Evolutionary conservation across 805 yeast genomes (phyloP), one percentile per base, ranked within the genome.

Genomic region (Candida morakotiae): DNA sequence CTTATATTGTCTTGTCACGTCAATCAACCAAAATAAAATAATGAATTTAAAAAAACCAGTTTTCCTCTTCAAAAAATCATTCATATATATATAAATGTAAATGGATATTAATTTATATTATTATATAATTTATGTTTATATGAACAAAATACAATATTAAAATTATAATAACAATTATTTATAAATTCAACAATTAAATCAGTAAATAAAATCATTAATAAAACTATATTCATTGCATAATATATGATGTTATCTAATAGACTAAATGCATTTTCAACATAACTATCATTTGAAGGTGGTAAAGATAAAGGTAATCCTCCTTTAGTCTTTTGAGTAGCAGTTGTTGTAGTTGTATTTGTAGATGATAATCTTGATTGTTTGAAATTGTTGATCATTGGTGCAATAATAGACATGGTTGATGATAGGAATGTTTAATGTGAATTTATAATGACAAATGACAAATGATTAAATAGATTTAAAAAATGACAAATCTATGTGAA

Each of bases 111-210:
- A 28, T 41, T 41, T 16, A 41, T 41, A 36, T 41, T 41, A 28
- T 41, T 41, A 25, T 41, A 41, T 27, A 41, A 13, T 34, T 41
- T 36, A 36, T 38, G 39, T 28, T 29, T 41, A 17, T 26, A 28
- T 17, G 45, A 41, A 19, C 36, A 30, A 21, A 34, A 28, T 11
- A 41, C 38, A 17, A 41, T 38, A 18, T 41, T 38, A 17, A 38
- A 41, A 24, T 41, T 41, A 18, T 41, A 32, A n/a, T 38, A 14
- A 33, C 42, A 41, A 22, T 35, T 33, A 29, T 38, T 29, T 6
- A 35, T 11, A 21, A 39, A 41, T 8, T 41, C 42, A 13, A 23
- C 21, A 13, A 38, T 13, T 13, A 38, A 28, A 22, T 38, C 41
- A n/a, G 31, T 26, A 25, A 34, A 38, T 31, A 38, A 21, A 13